A percentile compares a stretch with the other conserved stretches of the same genome.
These are phyloP conservation scores for Tylopilus plumbeoviolaceoides DNA, from an alignment of 768 basidiomycete genomes.

Conservation along the genomic window DNA sequence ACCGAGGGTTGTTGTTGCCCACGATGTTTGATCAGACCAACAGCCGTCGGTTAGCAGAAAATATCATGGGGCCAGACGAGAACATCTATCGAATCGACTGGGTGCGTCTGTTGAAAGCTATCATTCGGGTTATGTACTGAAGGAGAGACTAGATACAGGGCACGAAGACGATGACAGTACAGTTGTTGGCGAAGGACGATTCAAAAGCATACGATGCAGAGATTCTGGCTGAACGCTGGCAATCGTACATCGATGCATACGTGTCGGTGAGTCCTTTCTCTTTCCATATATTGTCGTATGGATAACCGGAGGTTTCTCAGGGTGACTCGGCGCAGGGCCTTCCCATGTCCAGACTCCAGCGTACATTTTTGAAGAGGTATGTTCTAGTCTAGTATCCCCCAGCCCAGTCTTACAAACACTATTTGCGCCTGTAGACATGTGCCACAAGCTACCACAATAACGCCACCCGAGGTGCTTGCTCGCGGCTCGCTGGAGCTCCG, in stretches of 20 bases:
- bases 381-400: slow-evolving; percentile 11
- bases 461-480: slow-evolving; percentile 43
- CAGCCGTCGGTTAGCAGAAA: slow-evolving; percentile 63
- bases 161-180: slow-evolving; percentile 63
- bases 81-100: slow-evolving; percentile 79
- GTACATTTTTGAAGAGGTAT: slow-evolving; percentile 67
- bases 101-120: slow-evolving; percentile 40
- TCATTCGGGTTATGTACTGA: not conserved
- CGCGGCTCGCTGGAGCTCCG: slow-evolving; percentile 73
- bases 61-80: slow-evolving; percentile 69
- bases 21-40: slow-evolving; percentile 72
- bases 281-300: not conserved
- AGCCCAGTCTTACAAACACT: not conserved
- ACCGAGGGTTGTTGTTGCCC: slow-evolving; percentile 52
- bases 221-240: slow-evolving; percentile 73
- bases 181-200: slow-evolving; percentile 78
- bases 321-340: slow-evolving; percentile 56
- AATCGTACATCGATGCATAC: slow-evolving; percentile 73
- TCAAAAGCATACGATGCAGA: slow-evolving; percentile 72
- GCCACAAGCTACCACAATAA: slow-evolving; percentile 13
- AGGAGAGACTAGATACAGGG: slow-evolving; percentile 50
- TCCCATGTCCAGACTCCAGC: slow-evolving; percentile 39
- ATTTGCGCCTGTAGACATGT: slow-evolving; percentile 18
- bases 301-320: slow-evolving; percentile 32
- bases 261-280: slow-evolving; percentile 47